phyloP scores from a whole-genome alignment of 2,329 filamentous ascomycete species.

The Penicillium expansum region DNA sequence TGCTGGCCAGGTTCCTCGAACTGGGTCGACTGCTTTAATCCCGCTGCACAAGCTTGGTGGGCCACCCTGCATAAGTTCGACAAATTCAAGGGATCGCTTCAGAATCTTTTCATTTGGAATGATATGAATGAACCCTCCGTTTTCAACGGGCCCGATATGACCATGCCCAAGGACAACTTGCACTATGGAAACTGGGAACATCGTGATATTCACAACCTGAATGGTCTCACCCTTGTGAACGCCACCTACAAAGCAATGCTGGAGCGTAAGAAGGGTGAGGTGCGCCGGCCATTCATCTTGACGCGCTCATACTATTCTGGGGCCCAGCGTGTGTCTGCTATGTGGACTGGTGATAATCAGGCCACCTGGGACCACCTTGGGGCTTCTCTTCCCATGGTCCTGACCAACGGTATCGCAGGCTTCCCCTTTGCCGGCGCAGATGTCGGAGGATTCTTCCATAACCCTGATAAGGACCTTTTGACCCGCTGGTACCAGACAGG shows the following conservation, averaged over 20 bases:
- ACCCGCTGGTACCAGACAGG: constrained; percentile 96
- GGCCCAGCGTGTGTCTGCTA: constrained; percentile 83
- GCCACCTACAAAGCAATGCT: constrained; percentile 84
- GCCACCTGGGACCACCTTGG: constrained; percentile 88
- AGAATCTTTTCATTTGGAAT: constrained; percentile 96
- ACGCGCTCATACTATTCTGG: constrained; percentile 92
- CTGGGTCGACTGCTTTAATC: constrained; percentile 96
- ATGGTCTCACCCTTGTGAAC: constrained; percentile 93
- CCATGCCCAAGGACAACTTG: constrained; percentile 98
- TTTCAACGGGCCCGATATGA: constrained; percentile 96
- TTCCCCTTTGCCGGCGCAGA: constrained; percentile 94
- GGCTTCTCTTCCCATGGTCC: constrained; percentile 87
- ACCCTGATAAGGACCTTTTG: constrained; percentile 87
- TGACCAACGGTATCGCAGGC: constrained; percentile 88
- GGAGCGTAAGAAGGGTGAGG: constrained; percentile 80
- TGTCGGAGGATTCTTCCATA: constrained; percentile 96
- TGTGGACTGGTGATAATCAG: constrained; percentile 99
- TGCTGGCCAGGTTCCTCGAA: constrained; percentile 97
- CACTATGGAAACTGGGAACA: constrained; percentile 93
- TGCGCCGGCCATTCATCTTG: constrained; percentile 83
- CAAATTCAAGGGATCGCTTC: constrained; percentile 77
- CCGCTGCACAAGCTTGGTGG: constrained; percentile 91
- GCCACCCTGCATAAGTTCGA: constrained; percentile 81
- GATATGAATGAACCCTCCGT: constrained; percentile 99
- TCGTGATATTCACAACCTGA: constrained; percentile 91